These are phyloP conservation scores for Vitis hybrid DNA, from an alignment of 177 flowering plant species.

Conservation along the genomic window DNA sequence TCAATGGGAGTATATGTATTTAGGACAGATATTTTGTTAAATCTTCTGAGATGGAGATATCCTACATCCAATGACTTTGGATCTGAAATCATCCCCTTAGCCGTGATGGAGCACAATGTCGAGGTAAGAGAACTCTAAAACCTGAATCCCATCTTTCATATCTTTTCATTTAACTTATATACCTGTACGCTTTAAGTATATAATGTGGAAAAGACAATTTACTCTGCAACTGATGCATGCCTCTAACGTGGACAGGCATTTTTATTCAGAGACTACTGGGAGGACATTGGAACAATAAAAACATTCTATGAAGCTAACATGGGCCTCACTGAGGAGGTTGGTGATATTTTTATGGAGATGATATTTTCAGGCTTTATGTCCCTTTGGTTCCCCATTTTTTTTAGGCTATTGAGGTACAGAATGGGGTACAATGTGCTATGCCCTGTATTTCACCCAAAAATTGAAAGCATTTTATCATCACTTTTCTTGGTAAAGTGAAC, in stretches of 20 bases:
- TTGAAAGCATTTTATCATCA: too few relatives aligned
- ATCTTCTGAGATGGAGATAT: slow-evolving; percentile 75
- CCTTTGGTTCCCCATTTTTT: neutral
- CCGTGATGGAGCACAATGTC: slow-evolving; percentile 71
- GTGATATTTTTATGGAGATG: slow-evolving; percentile 1
- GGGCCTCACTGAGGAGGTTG: slow-evolving; percentile 83
- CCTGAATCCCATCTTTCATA: neutral
- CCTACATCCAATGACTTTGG: slow-evolving; percentile 93
- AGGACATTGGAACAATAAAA: slow-evolving; percentile 83
- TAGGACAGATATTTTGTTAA: slow-evolving; percentile 70
- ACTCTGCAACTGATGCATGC: neutral
- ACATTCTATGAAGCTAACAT: slow-evolving; percentile 82
- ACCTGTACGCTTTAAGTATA: neutral
- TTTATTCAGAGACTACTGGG: slow-evolving; percentile 86
- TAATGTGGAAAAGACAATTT: neutral
- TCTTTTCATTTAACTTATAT: neutral
- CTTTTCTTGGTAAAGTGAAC: too few relatives aligned
- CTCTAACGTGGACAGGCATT: slow-evolving; percentile 54
- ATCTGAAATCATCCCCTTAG: slow-evolving; percentile 91
- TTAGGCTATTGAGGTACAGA: neutral
- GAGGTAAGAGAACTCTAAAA: slow-evolving; percentile 42
- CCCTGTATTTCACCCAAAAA: too few relatives aligned
- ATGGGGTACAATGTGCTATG: too few relatives aligned
- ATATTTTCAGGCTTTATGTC: neutral
- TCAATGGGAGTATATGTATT: slow-evolving; percentile 98